Evolutionary conservation across 129 eudicot genomes (phyloP).

Genomic region (Flaveria robusta): DNA sequence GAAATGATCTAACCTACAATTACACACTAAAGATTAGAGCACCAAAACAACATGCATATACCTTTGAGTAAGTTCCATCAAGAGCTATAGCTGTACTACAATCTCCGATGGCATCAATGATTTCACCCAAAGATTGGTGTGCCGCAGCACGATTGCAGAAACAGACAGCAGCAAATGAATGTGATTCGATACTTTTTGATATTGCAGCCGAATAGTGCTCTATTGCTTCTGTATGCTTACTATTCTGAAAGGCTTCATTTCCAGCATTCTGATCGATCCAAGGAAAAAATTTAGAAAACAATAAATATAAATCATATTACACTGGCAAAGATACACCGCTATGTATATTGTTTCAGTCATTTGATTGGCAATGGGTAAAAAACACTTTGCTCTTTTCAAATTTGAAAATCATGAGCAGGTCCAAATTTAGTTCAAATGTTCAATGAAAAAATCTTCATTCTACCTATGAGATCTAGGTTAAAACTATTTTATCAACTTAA

Average conservation of each 20-base stretch:
- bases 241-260: constrained; percentile 80
- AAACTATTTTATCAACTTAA: background rate
- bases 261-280: constrained; percentile 67
- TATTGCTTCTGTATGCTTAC: constrained; percentile 72
- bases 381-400: background rate
- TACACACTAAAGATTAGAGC: background rate
- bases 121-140: constrained; percentile 73
- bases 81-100: constrained; percentile 94
- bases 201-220: constrained; percentile 88
- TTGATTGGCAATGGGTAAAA: background rate
- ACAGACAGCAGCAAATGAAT: constrained; percentile 88
- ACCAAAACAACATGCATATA: constrained; percentile 33
- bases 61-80: constrained; percentile 78
- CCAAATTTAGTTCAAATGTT: background rate
- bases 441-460: background rate
- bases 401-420: background rate
- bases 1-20: background rate
- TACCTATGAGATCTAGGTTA: background rate
- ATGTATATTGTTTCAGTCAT: background rate
- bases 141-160: constrained; percentile 99
- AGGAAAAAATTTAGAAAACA: background rate
- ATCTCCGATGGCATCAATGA: constrained; percentile 91
- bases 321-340: background rate
- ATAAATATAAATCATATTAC: background rate
- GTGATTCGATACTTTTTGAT: constrained; percentile 73